Evolutionary conservation across 148 eudicot species (phyloP), one percentile per base, ranked within the genome.

Genomic region (Beta vulgaris): DNA sequence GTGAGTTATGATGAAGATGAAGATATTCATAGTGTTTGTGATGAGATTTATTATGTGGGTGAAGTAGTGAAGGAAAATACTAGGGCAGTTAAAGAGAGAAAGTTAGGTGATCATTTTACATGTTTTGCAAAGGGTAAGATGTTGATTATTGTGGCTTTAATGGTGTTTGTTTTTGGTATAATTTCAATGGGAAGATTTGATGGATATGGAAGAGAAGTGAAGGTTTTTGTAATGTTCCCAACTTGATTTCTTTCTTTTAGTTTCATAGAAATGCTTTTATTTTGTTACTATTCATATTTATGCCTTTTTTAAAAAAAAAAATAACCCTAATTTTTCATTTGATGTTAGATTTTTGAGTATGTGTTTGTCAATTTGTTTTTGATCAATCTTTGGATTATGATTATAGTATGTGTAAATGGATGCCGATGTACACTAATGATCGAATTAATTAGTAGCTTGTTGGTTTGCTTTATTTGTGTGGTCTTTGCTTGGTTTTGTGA

Each of bases 91-190:
- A n/a, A 8, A 15, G 58, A 23, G 54, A 68, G 18, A n/a, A 68
- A 58, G 39, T 18, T 28, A 12, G 7, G 11, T 46, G 62, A 48
- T 70, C 29, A 26, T 35, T n/a, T 36, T 60, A 61, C 25, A 34
- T 42, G 28, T 46, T 23, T 31, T 69, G 26, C 36, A 31, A 23
- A 40, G 35, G 72, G 53, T 43, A 28, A 43, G 61, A 5, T 78
- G 28, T 54, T 68, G 34, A 8, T 43, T 66, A 54, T 32, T 31
- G 25, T 67, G 35, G 73, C 13, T 78, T 72, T 57, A 3, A 31
- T 69, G 6, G 48, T 19, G 39, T 48, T 74, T 79, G 28, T 74
- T 79, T 15, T 35, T 73, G 69, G 69, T 70, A 15, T 44, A 0
- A n/a, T 42, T 29, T 29, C 29, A 34, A 7, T 62, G 21, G 44